These are phyloP conservation scores for Gigaspora rosea DNA, from an alignment of 192 early-diverging fungal genomes.

Conservation along the genomic window DNA sequence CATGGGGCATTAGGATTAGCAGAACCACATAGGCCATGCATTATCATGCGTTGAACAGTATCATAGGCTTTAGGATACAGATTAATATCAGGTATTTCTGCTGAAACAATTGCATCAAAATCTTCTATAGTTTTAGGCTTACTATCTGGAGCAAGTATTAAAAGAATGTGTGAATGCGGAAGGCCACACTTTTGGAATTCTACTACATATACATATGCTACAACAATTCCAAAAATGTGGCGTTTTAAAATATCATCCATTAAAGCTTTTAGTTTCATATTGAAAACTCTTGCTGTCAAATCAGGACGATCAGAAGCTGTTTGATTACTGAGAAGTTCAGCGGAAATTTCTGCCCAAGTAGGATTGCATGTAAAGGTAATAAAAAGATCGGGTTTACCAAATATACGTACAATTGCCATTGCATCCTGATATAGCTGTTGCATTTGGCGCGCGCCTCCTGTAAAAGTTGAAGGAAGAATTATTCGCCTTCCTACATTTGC, in stretches of 20 bases:
- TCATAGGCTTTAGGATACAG: constrained; percentile 14
- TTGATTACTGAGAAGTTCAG: constrained; percentile 23
- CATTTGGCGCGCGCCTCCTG: constrained; percentile 33
- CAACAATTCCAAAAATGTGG: constrained; percentile 26
- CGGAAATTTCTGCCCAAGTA: constrained; percentile 33
- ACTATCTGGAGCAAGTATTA: constrained; percentile 29
- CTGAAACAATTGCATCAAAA: constrained; percentile 34
- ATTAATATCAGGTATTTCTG: constrained; percentile 37
- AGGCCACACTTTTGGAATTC: constrained; percentile 44
- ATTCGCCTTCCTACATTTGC: neutral
- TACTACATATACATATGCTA: constrained; percentile 21
- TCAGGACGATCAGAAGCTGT: constrained; percentile 30
- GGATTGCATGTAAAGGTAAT: constrained; percentile 43
- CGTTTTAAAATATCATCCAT: constrained; percentile 29
- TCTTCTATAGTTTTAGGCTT: constrained; percentile 31
- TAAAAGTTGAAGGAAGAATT: constrained; percentile 19
- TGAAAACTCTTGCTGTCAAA: constrained; percentile 31
- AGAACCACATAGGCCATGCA: constrained; percentile 39
- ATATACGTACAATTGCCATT: constrained; percentile 31
- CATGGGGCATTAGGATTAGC: constrained; percentile 30
- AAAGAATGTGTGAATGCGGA: constrained; percentile 44
- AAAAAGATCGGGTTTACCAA: constrained; percentile 45
- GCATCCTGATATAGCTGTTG: constrained; percentile 32
- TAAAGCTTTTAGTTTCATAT: constrained; percentile 31
- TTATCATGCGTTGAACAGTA: constrained; percentile 1